phyloP scores from a whole-genome alignment of 108 stramenopile genomes.

The Cyclotella sp. region DNA sequence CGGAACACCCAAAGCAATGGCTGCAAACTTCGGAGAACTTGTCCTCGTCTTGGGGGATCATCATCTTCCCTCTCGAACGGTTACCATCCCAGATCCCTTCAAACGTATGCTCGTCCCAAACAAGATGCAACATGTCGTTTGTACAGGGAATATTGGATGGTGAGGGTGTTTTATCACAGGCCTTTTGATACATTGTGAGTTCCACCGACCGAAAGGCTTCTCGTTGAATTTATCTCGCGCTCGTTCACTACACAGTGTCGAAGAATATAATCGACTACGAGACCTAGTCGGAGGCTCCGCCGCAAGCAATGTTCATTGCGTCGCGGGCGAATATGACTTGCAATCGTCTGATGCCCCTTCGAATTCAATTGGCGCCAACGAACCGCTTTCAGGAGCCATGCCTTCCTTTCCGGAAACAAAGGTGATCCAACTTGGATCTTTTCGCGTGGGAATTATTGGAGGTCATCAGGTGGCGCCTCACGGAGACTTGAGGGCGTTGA shows the following conservation, averaged over 20 bases:
- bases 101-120: constrained; percentile 97
- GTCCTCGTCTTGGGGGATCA: constrained; percentile 94
- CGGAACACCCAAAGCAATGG: constrained; percentile 47
- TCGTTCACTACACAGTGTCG: not conserved
- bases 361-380: not conserved
- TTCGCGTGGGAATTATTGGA: constrained; percentile 95
- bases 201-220: not conserved
- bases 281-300: constrained; percentile 54
- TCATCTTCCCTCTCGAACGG: constrained; percentile 92
- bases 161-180: constrained; percentile 41
- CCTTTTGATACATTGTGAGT: not conserved
- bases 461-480: constrained; percentile 94
- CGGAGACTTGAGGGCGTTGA: constrained; percentile 78
- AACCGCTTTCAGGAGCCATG: constrained; percentile 1
- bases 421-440: constrained; percentile 90
- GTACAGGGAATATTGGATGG: constrained; percentile 94
- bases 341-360: constrained; percentile 29
- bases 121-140: constrained; percentile 98
- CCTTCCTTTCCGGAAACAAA: constrained; percentile 85
- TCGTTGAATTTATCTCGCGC: not conserved
- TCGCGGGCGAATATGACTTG: constrained; percentile 89
- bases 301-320: constrained; percentile 96
- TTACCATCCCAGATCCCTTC: constrained; percentile 93
- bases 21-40: constrained; percentile 87
- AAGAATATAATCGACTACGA: constrained; percentile 90